A percentile compares a stretch with the other conserved stretches of the same genome.
phyloP scores from a whole-genome alignment of 2,329 filamentous ascomycete species.

The Xylariales sp. region DNA sequence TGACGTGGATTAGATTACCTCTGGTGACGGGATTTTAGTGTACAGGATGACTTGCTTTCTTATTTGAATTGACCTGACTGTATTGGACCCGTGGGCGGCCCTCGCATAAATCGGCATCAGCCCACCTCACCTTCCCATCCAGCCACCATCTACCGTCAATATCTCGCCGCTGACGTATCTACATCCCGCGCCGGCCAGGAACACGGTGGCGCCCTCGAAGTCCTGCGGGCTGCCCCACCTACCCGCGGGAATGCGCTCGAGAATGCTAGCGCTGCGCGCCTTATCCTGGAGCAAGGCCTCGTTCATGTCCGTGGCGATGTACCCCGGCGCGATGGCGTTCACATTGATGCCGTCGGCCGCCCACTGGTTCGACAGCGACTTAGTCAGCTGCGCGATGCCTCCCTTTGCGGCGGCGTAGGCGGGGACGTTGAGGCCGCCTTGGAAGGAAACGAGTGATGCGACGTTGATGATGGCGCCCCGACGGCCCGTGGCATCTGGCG shows the following conservation, averaged over 20 bases:
- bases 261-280: conserved; percentile 76
- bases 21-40: not conserved
- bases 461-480: conserved; percentile 85
- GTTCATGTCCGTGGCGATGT: conserved; percentile 96
- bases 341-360: conserved; percentile 79
- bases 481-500: conserved; percentile 63
- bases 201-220: conserved; percentile 85
- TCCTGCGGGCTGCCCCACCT: conserved; percentile 86
- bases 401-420: conserved; percentile 90
- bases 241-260: conserved; percentile 83
- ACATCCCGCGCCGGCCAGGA: conserved; percentile 77
- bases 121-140: conserved; percentile 80
- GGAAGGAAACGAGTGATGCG: conserved; percentile 81
- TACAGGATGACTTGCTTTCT: not conserved
- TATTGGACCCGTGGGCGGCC: not conserved
- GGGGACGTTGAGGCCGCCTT: conserved; percentile 87
- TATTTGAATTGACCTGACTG: not conserved
- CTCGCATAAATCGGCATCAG: too few relatives aligned
- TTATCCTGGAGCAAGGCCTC: conserved; percentile 79
- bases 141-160: conserved; percentile 87
- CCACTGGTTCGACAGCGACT: conserved; percentile 90
- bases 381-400: conserved; percentile 85
- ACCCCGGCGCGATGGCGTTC: conserved; percentile 90
- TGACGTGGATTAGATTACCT: not conserved
- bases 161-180: conserved; percentile 85